Evolutionary conservation across 176 grass and related monocot species (phyloP).

Genomic region (Secale cereale): DNA sequence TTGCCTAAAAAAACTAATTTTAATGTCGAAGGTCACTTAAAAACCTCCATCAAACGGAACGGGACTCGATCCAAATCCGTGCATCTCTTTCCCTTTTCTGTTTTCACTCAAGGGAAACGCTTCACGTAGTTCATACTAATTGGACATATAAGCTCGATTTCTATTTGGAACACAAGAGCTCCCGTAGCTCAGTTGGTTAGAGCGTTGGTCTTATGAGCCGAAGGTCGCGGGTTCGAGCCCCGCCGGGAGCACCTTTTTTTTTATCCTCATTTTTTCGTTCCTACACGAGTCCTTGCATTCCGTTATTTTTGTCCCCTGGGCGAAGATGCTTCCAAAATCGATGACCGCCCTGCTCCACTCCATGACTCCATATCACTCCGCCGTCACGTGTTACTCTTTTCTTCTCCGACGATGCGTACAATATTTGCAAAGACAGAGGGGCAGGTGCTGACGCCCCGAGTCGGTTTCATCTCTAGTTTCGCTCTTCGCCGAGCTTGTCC

Average conservation of each 20-base stretch:
- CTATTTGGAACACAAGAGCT: background rate
- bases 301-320: too few species aligned
- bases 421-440: background rate
- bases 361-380: background rate
- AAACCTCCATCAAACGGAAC: too few species aligned
- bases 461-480: background rate
- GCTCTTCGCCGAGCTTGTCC: too few species aligned
- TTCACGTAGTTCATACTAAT: too few species aligned
- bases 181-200: slow-evolving; percentile 99
- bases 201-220: slow-evolving; percentile 99
- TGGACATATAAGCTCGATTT: accelerated
- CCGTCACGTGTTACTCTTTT: background rate
- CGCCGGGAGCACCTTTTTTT: background rate
- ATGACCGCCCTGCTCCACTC: too few species aligned
- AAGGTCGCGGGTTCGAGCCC: slow-evolving; percentile 93
- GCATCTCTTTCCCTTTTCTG: too few species aligned
- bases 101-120: too few species aligned
- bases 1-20: too few species aligned
- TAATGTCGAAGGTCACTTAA: too few species aligned
- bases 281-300: background rate
- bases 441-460: too few species aligned
- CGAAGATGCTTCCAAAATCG: too few species aligned
- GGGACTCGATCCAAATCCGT: too few species aligned
- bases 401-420: background rate
- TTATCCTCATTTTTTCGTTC: background rate